These are phyloP conservation scores for Talaromyces atroroseus DNA, from an alignment of 2,329 filamentous ascomycete species.

Conservation along the genomic window DNA sequence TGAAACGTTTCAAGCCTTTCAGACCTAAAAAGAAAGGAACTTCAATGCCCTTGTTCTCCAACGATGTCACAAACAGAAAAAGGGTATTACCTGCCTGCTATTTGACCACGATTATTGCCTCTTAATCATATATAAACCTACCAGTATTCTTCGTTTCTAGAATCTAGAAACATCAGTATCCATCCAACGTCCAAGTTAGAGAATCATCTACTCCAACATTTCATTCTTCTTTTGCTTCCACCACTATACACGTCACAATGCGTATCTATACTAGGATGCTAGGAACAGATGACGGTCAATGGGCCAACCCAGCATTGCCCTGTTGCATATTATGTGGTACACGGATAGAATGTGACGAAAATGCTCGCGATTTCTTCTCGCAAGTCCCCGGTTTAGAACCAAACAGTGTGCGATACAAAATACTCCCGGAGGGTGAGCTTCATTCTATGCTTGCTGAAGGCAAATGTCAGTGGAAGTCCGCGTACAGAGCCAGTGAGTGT, in stretches of 20 bases:
- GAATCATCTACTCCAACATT: background rate
- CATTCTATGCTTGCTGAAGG: background rate
- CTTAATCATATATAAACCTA: background rate
- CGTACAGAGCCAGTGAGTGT: constrained; percentile 10
- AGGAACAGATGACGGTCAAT: background rate
- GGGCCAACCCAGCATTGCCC: background rate
- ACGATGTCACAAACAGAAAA: background rate
- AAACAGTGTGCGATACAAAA: background rate
- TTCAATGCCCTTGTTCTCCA: background rate
- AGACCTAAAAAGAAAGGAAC: background rate
- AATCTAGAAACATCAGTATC: background rate
- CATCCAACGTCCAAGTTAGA: background rate
- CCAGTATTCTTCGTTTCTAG: background rate
- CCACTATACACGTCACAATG: background rate
- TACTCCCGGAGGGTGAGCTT: background rate
- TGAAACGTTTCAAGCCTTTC: background rate
- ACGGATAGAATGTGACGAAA: background rate
- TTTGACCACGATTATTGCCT: background rate
- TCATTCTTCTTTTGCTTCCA: background rate
- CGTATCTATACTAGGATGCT: background rate
- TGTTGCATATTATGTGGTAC: constrained; percentile 3
- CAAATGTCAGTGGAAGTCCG: constrained; percentile 1
- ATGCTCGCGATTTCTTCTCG: background rate
- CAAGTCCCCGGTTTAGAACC: background rate
- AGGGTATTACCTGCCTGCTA: background rate